phyloP scores from a whole-genome alignment of 2,329 filamentous ascomycete genomes.

The Fusarium devonianum region DNA sequence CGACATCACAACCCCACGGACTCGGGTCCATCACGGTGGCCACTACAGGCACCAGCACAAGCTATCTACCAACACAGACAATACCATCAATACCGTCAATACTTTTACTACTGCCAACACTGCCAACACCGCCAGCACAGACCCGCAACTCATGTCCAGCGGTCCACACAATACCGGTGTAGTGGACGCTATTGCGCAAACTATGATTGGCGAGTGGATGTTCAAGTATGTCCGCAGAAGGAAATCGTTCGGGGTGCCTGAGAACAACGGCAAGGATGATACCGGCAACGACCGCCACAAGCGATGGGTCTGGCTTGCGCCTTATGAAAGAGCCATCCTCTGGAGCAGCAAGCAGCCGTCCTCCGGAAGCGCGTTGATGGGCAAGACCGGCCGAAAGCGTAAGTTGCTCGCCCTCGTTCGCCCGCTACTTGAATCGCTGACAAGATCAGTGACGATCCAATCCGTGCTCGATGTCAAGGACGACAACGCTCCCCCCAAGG shows the following conservation, averaged over 20 bases:
- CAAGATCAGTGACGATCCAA: conserved; percentile 80
- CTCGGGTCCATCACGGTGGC: conserved; percentile 50
- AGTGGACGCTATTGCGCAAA: conserved; percentile 95
- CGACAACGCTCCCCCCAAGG: conserved; percentile 83
- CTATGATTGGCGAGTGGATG: conserved; percentile 99
- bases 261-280: conserved; percentile 71
- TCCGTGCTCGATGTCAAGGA: conserved; percentile 98
- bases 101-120: conserved; percentile 62
- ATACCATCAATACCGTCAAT: conserved; percentile 62
- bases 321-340: conserved; percentile 93
- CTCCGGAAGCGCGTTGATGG: conserved; percentile 84
- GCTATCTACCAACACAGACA: conserved; percentile 66
- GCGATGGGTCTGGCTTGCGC: conserved; percentile 98
- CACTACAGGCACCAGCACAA: conserved; percentile 63
- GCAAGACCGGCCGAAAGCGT: conserved; percentile 95
- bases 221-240: conserved; percentile 87
- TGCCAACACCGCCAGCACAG: conserved; percentile 55
- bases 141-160: conserved; percentile 55
- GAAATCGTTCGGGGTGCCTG: conserved; percentile 86
- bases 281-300: conserved; percentile 84
- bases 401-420: conserved; percentile 54
- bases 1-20: conserved; percentile 70
- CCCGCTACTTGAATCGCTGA: conserved; percentile 42
- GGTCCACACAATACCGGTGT: conserved; percentile 76
- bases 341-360: conserved; percentile 98